Evolutionary conservation across 345 rosid genomes (phyloP), one percentile per base, ranked within the genome.

Genomic region (Cardamine occulta): DNA sequence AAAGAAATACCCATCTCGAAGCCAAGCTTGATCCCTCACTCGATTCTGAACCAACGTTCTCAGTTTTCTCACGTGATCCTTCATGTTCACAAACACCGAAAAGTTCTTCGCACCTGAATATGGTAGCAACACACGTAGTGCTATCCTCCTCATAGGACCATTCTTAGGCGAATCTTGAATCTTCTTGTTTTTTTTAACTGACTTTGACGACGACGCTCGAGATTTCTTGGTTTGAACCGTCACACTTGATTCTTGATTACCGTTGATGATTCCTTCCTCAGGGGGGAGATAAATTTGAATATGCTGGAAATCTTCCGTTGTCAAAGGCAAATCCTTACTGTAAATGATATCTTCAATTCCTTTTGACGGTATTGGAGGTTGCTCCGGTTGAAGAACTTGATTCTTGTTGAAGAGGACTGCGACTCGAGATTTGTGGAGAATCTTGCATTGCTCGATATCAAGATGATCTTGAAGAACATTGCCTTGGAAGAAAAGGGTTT

Each of bases 1-100:
- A 75, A 91, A 86, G 47, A 88, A 84, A 21, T 87, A 94, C 7
- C 91, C 96, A 73, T 91, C 91, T 24, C 68, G 80, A 3, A 91
- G 97, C 10, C 87, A 83, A 55, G 73, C 78, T 14, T 64, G 39
- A 55, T 17, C 10, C 61, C 74, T 83, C 66, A 85, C 82, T 5
- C 84, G 85, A 91, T 89, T 37, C 66, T 79, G 86, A 18, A 82
- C 83, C 45, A 93, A 66, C 68, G 81, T 87, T 68, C 93, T 89
- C 71, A 91, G 71, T 73, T 2, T 82, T 85, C 53, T 93, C 96
- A 15, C 81, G 47, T 0, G 37, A 56, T 56, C 37, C 19, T 5
- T 55, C n/a, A 81, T 79, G 14, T 75, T 88, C 39, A 93, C 79
- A 49, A 84, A 90, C 58, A 89, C 81, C 2, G 88, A 83, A n/a